phyloP scores from a whole-genome alignment of 805 yeast genomes.

The Schizosaccharomyces octosporus region DNA sequence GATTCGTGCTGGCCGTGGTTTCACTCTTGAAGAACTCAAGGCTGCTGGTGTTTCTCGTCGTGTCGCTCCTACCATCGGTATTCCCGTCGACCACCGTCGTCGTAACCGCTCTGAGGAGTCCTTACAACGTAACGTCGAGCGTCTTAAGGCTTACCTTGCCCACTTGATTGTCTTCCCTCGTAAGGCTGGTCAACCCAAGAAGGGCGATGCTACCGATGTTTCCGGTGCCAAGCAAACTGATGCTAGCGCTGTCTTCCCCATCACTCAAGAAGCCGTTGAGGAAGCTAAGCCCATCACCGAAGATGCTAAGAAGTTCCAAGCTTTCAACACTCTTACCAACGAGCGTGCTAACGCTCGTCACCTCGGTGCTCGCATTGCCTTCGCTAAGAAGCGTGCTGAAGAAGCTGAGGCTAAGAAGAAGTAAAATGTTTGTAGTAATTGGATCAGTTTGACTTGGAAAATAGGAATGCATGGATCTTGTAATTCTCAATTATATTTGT shows the following conservation, averaged over 20 bases:
- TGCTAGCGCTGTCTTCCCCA: slow-evolving; percentile 62
- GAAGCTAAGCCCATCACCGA: slow-evolving; percentile 66
- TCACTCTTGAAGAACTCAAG: slow-evolving; percentile 88
- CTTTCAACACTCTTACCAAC: slow-evolving; percentile 83
- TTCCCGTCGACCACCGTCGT: slow-evolving; percentile 99
- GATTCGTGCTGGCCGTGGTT: slow-evolving; percentile 98
- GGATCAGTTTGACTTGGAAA: not conserved
- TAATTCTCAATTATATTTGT: too few species aligned
- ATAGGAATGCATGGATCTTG: not conserved
- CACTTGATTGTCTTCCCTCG: slow-evolving; percentile 90
- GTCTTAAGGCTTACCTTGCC: slow-evolving; percentile 88
- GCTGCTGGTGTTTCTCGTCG: slow-evolving; percentile 85
- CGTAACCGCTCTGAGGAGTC: slow-evolving; percentile 93
- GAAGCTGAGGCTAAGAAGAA: slow-evolving; percentile 51
- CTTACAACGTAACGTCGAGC: slow-evolving; percentile 79
- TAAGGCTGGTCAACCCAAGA: slow-evolving; percentile 43
- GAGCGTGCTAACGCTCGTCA: slow-evolving; percentile 87
- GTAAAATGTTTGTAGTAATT: not conserved
- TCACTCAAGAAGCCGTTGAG: slow-evolving; percentile 52
- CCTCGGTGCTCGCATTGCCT: slow-evolving; percentile 83
- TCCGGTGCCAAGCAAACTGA: slow-evolving; percentile 21
- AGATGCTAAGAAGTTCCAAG: slow-evolving; percentile 44
- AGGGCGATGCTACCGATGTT: slow-evolving; percentile 39
- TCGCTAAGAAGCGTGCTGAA: slow-evolving; percentile 98
- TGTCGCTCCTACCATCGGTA: slow-evolving; percentile 95